Evolutionary conservation across 768 basidiomycete genomes (phyloP), one percentile per base, ranked within the genome.

Genomic region (Leucocoprinus sp.): DNA sequence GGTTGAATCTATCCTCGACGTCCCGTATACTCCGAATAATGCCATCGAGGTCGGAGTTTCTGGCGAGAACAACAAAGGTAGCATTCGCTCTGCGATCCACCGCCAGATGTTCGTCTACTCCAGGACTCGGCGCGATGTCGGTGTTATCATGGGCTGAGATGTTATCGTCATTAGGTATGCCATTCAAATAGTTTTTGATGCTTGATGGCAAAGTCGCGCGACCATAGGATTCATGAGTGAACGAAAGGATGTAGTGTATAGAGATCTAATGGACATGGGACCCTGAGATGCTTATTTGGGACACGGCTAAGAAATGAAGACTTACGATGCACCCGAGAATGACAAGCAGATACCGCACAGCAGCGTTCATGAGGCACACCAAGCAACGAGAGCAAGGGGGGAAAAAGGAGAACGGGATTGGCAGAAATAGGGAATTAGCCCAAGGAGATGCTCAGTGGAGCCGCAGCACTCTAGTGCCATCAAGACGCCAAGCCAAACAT

Each of bases 1-100:
- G 69, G 64, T 95, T 95, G 63, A 93, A 93, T 39, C 83, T 67
- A 54, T 84, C 80, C 66, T 95, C 92, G 52, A 90, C 67, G 62
- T 82, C 75, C 55, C 78, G 75, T 52, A 93, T 76, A 50, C 81
- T 83, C 47, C 66, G 68, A 46, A 87, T 66, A 24, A 84, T 76
- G 2, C 70, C 70, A n/a, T 71, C 56, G 17, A 84, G 48, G 52
- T 89, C 86, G 35, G 64, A 62, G 59, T 89, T 89, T 35, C 85
- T 65, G 27, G 75, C 81, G 14, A 95, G 71, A 33, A 72, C 66
- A 17, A 71, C 64, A 48, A 71, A 69, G 0, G 69, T 63, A 3
- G 70, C 69, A 40, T 72, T 72, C 0, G 66, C 69, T 14, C 56
- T 56, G 5, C 45, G 43, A 47, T 55, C 55, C 1, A 46, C 11